phyloP scores from a whole-genome alignment of 2,329 filamentous ascomycete genomes.

The Helicocarpus griseus region DNA sequence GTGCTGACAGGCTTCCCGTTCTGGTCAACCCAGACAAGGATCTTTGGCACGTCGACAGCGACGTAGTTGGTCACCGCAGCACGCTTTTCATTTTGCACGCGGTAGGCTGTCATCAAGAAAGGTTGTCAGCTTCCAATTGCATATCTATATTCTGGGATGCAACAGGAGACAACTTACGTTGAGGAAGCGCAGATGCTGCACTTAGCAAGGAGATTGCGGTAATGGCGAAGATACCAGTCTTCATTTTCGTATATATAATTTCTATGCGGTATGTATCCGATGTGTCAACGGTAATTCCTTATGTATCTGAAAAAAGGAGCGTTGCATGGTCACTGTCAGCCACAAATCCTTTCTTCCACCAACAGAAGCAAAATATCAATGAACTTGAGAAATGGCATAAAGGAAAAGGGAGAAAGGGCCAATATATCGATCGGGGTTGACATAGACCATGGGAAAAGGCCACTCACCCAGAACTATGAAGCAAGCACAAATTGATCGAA shows the following conservation, averaged over 20 bases:
- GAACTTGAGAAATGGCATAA: too few relatives aligned
- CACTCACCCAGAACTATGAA: neutral
- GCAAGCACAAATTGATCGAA: neutral
- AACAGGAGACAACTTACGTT: conserved; percentile 17
- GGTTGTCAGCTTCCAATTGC: conserved; percentile 1
- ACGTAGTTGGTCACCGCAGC: conserved; percentile 26
- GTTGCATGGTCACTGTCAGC: conserved; percentile 4
- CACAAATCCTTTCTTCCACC: too few relatives aligned
- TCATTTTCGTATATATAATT: conserved; percentile 33
- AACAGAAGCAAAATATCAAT: too few relatives aligned
- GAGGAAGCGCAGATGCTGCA: conserved; percentile 36
- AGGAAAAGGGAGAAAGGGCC: neutral
- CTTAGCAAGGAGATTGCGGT: conserved; percentile 31
- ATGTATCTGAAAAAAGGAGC: neutral
- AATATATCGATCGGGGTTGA: neutral
- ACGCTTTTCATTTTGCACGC: conserved; percentile 27
- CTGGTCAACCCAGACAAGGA: conserved; percentile 52
- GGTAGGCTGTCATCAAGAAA: conserved; percentile 13
- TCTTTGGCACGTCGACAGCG: conserved; percentile 37
- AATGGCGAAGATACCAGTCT: conserved; percentile 29
- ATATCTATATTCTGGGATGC: neutral
- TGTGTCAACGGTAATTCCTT: neutral
- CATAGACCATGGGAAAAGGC: neutral
- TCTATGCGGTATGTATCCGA: neutral
- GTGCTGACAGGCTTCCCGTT: conserved; percentile 42